A percentile compares a stretch with the other conserved stretches of the same genome.
Conservation (phyloP, 352 stramenopile species). For the Globisporangium carolinianum region DNA sequence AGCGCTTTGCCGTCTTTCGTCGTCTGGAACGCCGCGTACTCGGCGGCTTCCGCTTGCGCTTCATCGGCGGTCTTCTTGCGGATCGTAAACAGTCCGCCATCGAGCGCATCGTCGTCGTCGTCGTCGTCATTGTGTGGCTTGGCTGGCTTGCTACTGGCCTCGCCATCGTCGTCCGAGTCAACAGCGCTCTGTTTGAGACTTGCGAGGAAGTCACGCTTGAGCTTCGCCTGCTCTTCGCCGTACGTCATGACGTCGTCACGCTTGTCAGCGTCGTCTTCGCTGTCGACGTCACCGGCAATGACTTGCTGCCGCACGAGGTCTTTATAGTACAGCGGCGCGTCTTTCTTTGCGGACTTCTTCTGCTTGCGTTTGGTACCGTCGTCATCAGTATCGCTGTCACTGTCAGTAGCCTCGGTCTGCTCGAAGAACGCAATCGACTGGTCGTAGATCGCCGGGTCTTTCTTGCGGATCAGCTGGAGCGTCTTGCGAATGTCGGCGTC, state of each 20-base stretch:
- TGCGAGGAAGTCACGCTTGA: conserved; percentile 61
- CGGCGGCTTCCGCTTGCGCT: conserved; percentile 58
- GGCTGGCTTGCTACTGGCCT: conserved; percentile 18
- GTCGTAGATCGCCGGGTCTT: conserved; percentile 92
- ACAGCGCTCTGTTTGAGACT: conserved; percentile 25
- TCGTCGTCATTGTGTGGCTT: conserved; percentile 16
- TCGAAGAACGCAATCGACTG: conserved; percentile 87
- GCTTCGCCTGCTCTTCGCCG: conserved; percentile 57
- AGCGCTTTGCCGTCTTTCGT: conserved; percentile 58
- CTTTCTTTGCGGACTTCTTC: conserved; percentile 22
- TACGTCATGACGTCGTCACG: conserved; percentile 39
- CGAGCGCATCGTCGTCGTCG: conserved; percentile 61
- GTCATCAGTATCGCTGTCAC: conserved; percentile 18
- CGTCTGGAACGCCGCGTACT: conserved; percentile 50
- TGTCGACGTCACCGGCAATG: conserved; percentile 75
- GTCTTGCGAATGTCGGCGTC: conserved; percentile 78
- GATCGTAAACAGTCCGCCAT: conserved; percentile 67
- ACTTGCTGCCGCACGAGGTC: conserved; percentile 95
- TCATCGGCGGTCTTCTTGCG: conserved; percentile 60
- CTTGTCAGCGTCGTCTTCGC: conserved; percentile 69
- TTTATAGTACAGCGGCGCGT: conserved; percentile 85
- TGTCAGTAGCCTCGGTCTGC: conserved; percentile 17
- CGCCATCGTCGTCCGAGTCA: conserved; percentile 23
- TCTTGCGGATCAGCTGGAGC: conserved; percentile 87
- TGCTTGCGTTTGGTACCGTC: conserved; percentile 20